Conservation (phyloP, 352 stramenopile genomes). For the Phytophthora syringae region DNA sequence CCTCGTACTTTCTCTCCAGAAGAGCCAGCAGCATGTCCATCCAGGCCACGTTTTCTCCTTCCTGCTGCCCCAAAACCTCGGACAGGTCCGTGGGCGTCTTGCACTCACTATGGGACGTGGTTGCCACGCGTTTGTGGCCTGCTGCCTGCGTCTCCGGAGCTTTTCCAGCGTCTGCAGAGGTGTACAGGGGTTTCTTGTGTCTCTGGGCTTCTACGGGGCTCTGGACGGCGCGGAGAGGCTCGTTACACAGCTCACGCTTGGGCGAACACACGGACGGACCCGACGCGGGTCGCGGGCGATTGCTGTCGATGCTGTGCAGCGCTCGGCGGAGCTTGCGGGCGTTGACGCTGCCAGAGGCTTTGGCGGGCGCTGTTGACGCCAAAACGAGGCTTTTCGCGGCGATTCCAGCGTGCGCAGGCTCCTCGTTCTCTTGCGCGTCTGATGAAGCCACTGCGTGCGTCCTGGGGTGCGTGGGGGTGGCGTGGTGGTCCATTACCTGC, state of each 20-base stretch:
- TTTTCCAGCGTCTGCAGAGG: not conserved
- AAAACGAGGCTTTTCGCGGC: slow-evolving; percentile 5
- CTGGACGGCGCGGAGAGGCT: not conserved
- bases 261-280: not conserved
- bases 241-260: slow-evolving; percentile 1
- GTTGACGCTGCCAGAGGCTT: slow-evolving; percentile 11
- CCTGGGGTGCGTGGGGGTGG: not conserved
- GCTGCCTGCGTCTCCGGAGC: not conserved
- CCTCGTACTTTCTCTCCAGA: slow-evolving; percentile 67
- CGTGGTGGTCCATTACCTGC: slow-evolving; percentile 34
- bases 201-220: slow-evolving; percentile 21
- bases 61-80: slow-evolving; percentile 12
- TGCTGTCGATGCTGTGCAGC: slow-evolving; percentile 43
- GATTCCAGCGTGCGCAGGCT: slow-evolving; percentile 16
- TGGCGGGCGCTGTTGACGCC: slow-evolving; percentile 11
- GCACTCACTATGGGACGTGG: not conserved
- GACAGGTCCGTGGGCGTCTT: not conserved
- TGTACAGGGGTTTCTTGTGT: not conserved
- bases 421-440: slow-evolving; percentile 47
- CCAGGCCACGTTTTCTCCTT: slow-evolving; percentile 79
- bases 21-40: slow-evolving; percentile 86
- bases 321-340: slow-evolving; percentile 22
- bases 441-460: not conserved
- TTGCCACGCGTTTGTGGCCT: slow-evolving; percentile 16
- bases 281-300: slow-evolving; percentile 4